Conservation (phyloP, 106 monocot species). For the Hemerocallis citrina region DNA sequence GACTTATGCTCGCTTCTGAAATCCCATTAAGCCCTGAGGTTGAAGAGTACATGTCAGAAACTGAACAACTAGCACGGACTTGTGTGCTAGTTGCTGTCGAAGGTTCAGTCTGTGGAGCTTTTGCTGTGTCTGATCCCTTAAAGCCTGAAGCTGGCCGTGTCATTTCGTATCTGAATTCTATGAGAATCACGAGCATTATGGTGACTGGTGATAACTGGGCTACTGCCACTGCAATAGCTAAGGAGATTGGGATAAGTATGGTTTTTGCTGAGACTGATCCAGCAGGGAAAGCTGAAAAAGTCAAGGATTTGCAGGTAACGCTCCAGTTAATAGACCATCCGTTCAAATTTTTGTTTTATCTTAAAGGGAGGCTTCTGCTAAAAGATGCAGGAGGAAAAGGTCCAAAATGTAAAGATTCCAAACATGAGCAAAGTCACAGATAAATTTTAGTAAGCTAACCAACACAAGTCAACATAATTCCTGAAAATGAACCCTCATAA, state of each 20-base stretch:
- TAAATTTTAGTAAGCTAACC: no score
- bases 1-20: slow-evolving; percentile 49
- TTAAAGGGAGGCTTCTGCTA: no score
- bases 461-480: no score
- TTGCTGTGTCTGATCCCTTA: slow-evolving; percentile 77
- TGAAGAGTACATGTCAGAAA: slow-evolving; percentile 41
- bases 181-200: slow-evolving; percentile 74
- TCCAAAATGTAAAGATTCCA: no score
- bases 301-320: slow-evolving; percentile 26
- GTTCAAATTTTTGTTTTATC: no score
- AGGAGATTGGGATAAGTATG: slow-evolving; percentile 52
- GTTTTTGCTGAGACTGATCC: slow-evolving; percentile 87
- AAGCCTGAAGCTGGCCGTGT: slow-evolving; percentile 73
- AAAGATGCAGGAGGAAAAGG: no score
- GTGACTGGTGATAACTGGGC: slow-evolving; percentile 85
- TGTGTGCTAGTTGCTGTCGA: slow-evolving; percentile 70
- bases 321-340: no score
- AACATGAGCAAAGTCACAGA: no score
- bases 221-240: slow-evolving; percentile 67
- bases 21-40: slow-evolving; percentile 32
- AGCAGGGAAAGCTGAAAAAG: slow-evolving; percentile 44
- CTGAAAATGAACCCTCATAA: no score
- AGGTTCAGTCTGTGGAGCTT: slow-evolving; percentile 48
- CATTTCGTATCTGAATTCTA: slow-evolving; percentile 48
- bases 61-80: slow-evolving; percentile 59